phyloP scores from a whole-genome alignment of 2,329 filamentous ascomycete species.

The Venturiaceae sp. region DNA sequence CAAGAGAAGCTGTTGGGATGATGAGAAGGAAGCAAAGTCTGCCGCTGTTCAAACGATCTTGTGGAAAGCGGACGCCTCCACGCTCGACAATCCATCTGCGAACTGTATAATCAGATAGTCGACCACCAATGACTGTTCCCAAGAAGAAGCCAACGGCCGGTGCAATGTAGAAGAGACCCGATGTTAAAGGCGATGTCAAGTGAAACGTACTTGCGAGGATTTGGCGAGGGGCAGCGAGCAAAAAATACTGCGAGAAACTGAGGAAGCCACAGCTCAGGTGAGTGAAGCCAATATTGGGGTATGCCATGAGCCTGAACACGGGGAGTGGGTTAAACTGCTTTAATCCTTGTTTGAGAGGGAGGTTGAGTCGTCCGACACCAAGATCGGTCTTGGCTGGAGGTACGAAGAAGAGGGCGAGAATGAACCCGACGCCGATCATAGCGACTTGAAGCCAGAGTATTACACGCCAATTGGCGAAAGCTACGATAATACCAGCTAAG shows the following conservation, averaged over 20 bases:
- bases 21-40: constrained; percentile 21
- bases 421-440: constrained; percentile 19
- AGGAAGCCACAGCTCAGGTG: constrained; percentile 12
- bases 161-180: constrained; percentile 16
- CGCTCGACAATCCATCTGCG: constrained; percentile 11
- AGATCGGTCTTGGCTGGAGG: constrained; percentile 4
- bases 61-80: constrained; percentile 13
- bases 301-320: constrained; percentile 14
- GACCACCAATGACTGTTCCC: constrained; percentile 14
- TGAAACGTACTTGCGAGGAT: constrained; percentile 13
- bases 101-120: constrained; percentile 14
- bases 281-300: constrained; percentile 17
- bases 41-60: constrained; percentile 15
- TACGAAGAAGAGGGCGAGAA: constrained; percentile 19
- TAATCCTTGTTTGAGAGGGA: background rate
- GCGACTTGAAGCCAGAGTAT: constrained; percentile 24
- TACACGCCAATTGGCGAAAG: constrained; percentile 19
- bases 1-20: constrained; percentile 20
- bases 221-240: constrained; percentile 14
- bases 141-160: constrained; percentile 15
- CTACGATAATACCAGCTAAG: constrained; percentile 21
- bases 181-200: constrained; percentile 12
- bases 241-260: constrained; percentile 14
- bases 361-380: background rate
- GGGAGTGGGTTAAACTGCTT: constrained; percentile 14